Percentiles rank a stretch among this genome's conserved stretches.
Conservation (phyloP, 768 basidiomycete genomes). For the Pulveroboletus sp. region DNA sequence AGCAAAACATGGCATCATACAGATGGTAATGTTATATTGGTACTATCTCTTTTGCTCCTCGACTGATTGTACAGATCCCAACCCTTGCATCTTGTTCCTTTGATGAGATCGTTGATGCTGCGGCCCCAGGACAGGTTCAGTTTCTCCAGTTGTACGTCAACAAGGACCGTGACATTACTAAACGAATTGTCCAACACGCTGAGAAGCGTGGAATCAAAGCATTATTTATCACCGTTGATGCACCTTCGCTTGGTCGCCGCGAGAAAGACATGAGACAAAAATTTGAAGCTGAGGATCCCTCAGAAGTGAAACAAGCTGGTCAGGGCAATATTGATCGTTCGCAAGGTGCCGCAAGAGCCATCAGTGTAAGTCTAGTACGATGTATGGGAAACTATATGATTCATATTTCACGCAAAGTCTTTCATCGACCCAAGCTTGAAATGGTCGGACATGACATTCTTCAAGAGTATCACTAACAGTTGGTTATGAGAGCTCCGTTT, state of each 20-base stretch:
- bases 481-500: slow-evolving; percentile 9
- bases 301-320: slow-evolving; percentile 42
- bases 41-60: not conserved
- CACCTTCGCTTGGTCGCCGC: slow-evolving; percentile 90
- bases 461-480: slow-evolving; percentile 76
- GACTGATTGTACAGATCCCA: slow-evolving; percentile 62
- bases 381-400: not conserved
- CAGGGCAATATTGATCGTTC: slow-evolving; percentile 66
- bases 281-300: slow-evolving; percentile 70
- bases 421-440: slow-evolving; percentile 92
- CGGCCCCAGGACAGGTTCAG: slow-evolving; percentile 73
- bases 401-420: slow-evolving; percentile 43
- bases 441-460: slow-evolving; percentile 70
- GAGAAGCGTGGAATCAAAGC: slow-evolving; percentile 89
- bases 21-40: slow-evolving; percentile 48
- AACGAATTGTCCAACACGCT: slow-evolving; percentile 85
- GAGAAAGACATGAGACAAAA: slow-evolving; percentile 98
- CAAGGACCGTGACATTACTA: slow-evolving; percentile 81
- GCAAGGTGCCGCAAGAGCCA: slow-evolving; percentile 92
- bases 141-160: slow-evolving; percentile 93
- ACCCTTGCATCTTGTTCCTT: slow-evolving; percentile 95
- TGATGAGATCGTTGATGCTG: slow-evolving; percentile 91
- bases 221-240: slow-evolving; percentile 96
- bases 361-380: slow-evolving; percentile 56
- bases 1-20: slow-evolving; percentile 71